A percentile compares a stretch with the other conserved stretches of the same genome.
Evolutionary conservation across 2,329 filamentous ascomycete genomes (phyloP).

Genomic region (Exophiala mesophila): DNA sequence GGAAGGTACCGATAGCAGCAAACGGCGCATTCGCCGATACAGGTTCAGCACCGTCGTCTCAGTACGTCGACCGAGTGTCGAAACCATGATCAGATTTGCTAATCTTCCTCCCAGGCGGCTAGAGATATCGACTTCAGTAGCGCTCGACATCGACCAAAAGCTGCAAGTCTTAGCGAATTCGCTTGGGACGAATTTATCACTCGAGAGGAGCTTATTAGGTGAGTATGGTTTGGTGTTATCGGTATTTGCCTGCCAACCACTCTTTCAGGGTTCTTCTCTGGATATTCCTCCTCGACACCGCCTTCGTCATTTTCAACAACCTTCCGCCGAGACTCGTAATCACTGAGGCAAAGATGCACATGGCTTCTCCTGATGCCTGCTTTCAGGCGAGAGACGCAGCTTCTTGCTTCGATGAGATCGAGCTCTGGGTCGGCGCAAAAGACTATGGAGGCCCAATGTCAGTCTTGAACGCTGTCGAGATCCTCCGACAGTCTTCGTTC

Average conservation of each 20-base stretch:
- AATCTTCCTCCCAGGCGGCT: background rate
- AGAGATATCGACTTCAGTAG: background rate
- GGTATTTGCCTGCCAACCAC: background rate
- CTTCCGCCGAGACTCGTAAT: slow-evolving; percentile 37
- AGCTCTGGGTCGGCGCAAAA: background rate
- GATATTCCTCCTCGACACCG: background rate
- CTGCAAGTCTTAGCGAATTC: background rate
- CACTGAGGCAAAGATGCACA: slow-evolving; percentile 37
- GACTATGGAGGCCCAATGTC: background rate
- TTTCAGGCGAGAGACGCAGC: slow-evolving; percentile 35
- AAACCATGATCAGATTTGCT: background rate
- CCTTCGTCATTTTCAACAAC: slow-evolving; percentile 34
- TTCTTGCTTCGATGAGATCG: slow-evolving; percentile 25
- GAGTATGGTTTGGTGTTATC: background rate
- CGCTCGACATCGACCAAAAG: background rate
- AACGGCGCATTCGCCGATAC: background rate
- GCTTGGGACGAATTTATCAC: background rate
- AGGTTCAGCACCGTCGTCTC: background rate
- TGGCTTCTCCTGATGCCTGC: slow-evolving; percentile 34
- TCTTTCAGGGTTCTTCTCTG: background rate
- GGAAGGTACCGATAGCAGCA: background rate
- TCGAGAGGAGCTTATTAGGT: background rate
- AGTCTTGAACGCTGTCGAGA: background rate
- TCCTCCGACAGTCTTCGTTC: background rate
- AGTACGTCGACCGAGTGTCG: background rate